These are phyloP conservation scores for Musa beccarii DNA, from an alignment of 176 grass and related monocot species.

Conservation along the genomic window DNA sequence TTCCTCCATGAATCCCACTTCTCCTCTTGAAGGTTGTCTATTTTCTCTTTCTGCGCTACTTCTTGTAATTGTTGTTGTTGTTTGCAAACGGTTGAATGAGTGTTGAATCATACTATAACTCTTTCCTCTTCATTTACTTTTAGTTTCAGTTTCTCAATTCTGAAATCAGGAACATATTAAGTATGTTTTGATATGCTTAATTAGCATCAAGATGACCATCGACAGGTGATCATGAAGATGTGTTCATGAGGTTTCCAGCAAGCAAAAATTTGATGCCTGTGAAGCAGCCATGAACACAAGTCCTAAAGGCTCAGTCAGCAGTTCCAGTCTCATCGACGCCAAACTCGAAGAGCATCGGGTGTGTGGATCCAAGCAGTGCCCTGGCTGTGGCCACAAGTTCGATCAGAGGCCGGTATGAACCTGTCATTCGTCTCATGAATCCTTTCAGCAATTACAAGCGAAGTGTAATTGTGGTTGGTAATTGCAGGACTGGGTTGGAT, in stretches of 20 bases:
- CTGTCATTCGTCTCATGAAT: background rate
- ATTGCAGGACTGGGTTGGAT: conserved; percentile 59
- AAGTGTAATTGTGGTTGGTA: background rate
- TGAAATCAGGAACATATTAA: no score
- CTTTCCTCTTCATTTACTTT: no score
- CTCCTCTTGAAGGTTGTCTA: background rate
- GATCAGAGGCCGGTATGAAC: conserved; percentile 35
- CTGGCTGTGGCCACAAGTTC: conserved; percentile 63
- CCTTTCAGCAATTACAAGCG: no score
- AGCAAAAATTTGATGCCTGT: background rate
- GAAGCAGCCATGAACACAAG: conserved; percentile 18
- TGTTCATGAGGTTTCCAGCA: background rate
- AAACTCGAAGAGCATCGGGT: conserved; percentile 55
- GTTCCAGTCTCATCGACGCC: conserved; percentile 22
- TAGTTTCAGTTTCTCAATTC: no score
- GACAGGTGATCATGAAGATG: no score
- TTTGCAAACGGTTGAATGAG: no score
- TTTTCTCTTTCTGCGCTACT: background rate
- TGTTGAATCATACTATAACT: no score
- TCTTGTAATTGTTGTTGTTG: no score
- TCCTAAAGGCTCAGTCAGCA: conserved; percentile 16
- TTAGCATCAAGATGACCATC: background rate
- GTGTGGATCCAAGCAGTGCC: conserved; percentile 49
- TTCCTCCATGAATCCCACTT: background rate
- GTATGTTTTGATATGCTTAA: no score